Base-by-base conservation (phyloP, 352 stramenopile species). In the Phytophthora europaea region DNA sequence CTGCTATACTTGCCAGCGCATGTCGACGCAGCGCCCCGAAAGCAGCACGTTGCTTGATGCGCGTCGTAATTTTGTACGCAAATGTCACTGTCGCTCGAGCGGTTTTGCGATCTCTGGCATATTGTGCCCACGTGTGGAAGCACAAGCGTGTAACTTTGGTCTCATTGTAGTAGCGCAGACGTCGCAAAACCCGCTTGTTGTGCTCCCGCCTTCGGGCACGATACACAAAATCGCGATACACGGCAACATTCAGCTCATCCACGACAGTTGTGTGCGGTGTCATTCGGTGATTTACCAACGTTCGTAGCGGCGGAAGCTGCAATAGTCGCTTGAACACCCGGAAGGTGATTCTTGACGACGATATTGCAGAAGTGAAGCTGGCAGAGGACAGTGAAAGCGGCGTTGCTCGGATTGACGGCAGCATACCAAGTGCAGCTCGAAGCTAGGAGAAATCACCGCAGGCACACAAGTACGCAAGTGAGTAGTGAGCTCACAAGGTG, bases 201-300 rank as follows among this genome's bases (percentile, higher is more conserved):
- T 85, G 71, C n/a, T 88, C 76, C 3, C 75, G 78, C 36, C 88
- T 87, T 47, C 86, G 83, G 15, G 66, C 36, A 20, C 67, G 67
- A 40, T 82, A 89, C 4, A 90, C 80, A 36, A 79, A 77, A 3
- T 86, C 60, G n/a, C 83, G 82, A 53, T 92, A 91, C 10, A 89
- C 43, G 4, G 78, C 69, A 36, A 76, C 80, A 43, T 76, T 81
- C 63, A 94, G 73, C 31, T 94, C 86, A 50, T 94, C 82, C 0
- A 92, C 52, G 22, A 79, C 64, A 13, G 61, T 84, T 3, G 88
- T 93, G 65, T 91, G 74, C 10, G 72, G 72, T 0, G 75, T 79
- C 18, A 79, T 52, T 9, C 47, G 79, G 3, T 70, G 67, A 6
- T 78, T 75, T 12, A 95, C 71, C 6, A 94, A 56, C 6, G 73